Conservation (phyloP, 306 rosid genomes). For the Aeschynomene evenia region DNA sequence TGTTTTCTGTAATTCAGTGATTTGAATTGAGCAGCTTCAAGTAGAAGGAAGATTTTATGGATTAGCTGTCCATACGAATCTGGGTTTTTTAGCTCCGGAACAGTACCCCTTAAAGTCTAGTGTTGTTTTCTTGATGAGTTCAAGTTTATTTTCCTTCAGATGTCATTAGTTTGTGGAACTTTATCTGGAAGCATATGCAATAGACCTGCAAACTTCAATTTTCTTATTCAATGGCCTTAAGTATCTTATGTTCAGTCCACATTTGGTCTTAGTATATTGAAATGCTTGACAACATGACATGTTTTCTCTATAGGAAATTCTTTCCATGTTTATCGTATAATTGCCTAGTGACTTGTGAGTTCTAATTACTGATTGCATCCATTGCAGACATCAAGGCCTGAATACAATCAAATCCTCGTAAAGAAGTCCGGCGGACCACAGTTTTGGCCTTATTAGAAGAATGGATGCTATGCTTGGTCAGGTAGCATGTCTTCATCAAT, state of each 20-base stretch:
- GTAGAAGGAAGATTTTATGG: not conserved
- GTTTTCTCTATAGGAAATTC: not conserved
- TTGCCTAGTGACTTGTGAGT: not conserved
- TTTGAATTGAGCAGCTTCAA: not conserved
- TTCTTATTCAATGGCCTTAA: not conserved
- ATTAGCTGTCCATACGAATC: not conserved
- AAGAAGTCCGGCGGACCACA: conserved; percentile 69
- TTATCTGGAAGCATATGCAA: not conserved
- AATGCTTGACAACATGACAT: not conserved
- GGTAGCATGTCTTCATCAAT: conserved; percentile 9
- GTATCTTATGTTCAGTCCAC: not conserved
- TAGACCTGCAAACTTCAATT: not conserved
- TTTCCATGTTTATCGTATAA: not conserved
- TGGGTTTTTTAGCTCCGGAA: not conserved
- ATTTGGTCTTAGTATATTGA: not conserved
- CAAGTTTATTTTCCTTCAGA: not conserved
- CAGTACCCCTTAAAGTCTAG: not conserved
- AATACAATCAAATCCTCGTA: conserved; percentile 79
- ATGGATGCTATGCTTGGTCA: conserved; percentile 6
- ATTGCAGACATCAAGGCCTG: conserved; percentile 90
- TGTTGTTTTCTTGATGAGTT: not conserved
- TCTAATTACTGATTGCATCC: conserved; percentile 14
- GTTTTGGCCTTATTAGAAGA: conserved; percentile 56
- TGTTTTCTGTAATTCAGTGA: not conserved
- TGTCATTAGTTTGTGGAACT: not conserved